Percentiles rank a stretch among this genome's conserved stretches.
Evolutionary conservation across 2,329 filamentous ascomycete species (phyloP).

Genomic region (Botryotinia convoluta): DNA sequence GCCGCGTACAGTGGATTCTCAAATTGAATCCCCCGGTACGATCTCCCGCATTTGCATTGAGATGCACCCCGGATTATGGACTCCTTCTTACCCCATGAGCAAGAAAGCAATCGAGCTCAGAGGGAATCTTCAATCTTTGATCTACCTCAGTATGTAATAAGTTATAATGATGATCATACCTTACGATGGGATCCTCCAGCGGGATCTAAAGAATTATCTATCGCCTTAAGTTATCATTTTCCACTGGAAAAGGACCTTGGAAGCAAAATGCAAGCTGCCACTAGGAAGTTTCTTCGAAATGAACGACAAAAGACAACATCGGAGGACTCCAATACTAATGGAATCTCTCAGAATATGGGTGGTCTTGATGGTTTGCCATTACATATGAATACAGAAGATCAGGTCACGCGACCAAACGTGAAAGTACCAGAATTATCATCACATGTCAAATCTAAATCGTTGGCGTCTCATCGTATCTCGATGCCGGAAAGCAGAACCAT

Average conservation of each 20-base stretch:
- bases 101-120: constrained; percentile 9
- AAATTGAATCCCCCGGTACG: neutral
- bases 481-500: constrained; percentile 15
- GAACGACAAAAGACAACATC: constrained; percentile 15
- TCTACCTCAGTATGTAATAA: constrained; percentile 24
- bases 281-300: constrained; percentile 19
- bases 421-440: constrained; percentile 10
- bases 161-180: constrained; percentile 24
- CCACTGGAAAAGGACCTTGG: constrained; percentile 24
- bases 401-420: constrained; percentile 6
- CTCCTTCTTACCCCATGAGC: constrained; percentile 12
- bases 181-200: constrained; percentile 25
- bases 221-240: constrained; percentile 28
- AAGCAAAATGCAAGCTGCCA: constrained; percentile 27
- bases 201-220: constrained; percentile 25
- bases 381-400: constrained; percentile 3
- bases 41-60: constrained; percentile 7
- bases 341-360: neutral
- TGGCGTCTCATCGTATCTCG: constrained; percentile 6
- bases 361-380: constrained; percentile 6
- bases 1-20: neutral
- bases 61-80: constrained; percentile 16
- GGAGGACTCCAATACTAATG: neutral
- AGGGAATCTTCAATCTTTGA: constrained; percentile 20
- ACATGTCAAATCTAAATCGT: constrained; percentile 9